Base-by-base conservation (phyloP, 169 alveolate genomes). In the Theileria orientalis region DNA sequence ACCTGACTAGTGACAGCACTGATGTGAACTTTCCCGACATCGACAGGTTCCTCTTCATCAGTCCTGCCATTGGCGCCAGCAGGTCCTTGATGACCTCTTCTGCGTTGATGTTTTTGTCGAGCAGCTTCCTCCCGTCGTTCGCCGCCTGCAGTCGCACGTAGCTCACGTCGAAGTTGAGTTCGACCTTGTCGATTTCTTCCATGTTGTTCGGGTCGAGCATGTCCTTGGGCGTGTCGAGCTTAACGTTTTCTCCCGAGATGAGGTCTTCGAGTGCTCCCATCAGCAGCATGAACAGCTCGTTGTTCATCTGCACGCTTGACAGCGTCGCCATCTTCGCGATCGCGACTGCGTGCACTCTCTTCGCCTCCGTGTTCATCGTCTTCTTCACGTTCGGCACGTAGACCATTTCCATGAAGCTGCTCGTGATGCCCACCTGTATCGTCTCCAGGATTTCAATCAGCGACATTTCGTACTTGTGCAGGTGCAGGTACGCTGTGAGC, bases 381-480 rank as follows among this genome's bases (percentile, higher is more conserved):
- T 82, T 82, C 49, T 68, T 49, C 7, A 83, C 89, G 52, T 82
- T 82, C 23, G 89, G 89, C 63, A 82, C 42, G 69, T 73, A 82
- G 8, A 82, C 74, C 37, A 73, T 56, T 52, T 64, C 69, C 25
- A 73, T 8, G 44, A 82, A 82, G 60, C 52, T 73, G 16, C 21
- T 51, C 9, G 66, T 19, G 25, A 82, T 72, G 30, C 89, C 89
- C 3, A 67, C 30, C 63, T 82, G 89, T 6, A 82, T 82, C 41
- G 83, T n/a, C 67, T 82, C 89, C 62, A 82, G 52, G 27, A 74
- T 68, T 0, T 79, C 83, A 57, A 79, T 71, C 42, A 79, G 57
- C 11, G 82, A 74, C 11, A 46, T 25, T 5, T 54, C 29, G 32
- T 59, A 37, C 44, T 64, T 30, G 62, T 73, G 85, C 69, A 82